Evolutionary conservation across 1,284 basidiomycete genomes (phyloP).

Genomic region (Clitocybe nebularis): DNA sequence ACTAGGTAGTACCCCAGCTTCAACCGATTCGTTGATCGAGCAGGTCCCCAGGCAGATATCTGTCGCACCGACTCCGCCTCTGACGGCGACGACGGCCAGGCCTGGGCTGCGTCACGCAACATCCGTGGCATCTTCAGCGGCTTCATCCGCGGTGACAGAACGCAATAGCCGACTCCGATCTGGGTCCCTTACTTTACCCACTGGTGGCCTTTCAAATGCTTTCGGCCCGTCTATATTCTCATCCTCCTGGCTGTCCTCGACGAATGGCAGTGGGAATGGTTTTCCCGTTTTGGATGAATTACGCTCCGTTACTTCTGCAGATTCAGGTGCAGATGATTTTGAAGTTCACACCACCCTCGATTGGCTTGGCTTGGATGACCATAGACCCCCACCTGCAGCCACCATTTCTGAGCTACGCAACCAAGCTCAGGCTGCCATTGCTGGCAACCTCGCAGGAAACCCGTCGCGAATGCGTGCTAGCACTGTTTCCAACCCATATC

Average conservation of each 20-base stretch:
- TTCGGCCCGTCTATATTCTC: conserved; percentile 87
- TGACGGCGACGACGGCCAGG: conserved; percentile 48
- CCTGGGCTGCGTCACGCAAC: conserved; percentile 77
- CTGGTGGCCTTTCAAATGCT: conserved; percentile 76
- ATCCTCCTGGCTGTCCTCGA: conserved; percentile 78
- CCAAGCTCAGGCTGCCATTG: conserved; percentile 85
- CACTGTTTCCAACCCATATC: conserved; percentile 84
- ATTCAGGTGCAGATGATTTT: conserved; percentile 80
- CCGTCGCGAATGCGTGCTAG: conserved; percentile 82
- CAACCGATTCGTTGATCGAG: conserved; percentile 64
- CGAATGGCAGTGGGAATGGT: conserved; percentile 50
- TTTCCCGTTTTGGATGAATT: conserved; percentile 72
- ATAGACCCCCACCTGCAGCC: conserved; percentile 68
- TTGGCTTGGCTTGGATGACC: conserved; percentile 89
- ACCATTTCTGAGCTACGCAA: conserved; percentile 82
- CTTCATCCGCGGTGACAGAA: conserved; percentile 56
- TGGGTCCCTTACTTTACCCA: conserved; percentile 80
- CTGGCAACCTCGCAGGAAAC: conserved; percentile 67
- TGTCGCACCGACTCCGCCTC: conserved; percentile 37
- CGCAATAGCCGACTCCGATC: conserved; percentile 82
- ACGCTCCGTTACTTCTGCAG: conserved; percentile 72
- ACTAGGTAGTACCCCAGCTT: conserved; percentile 47
- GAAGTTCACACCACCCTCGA: conserved; percentile 93
- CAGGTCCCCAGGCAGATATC: conserved; percentile 48
- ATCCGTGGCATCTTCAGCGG: conserved; percentile 59